Conservation (phyloP, 2,329 filamentous ascomycete genomes). For the Colletotrichum brevisporum region DNA sequence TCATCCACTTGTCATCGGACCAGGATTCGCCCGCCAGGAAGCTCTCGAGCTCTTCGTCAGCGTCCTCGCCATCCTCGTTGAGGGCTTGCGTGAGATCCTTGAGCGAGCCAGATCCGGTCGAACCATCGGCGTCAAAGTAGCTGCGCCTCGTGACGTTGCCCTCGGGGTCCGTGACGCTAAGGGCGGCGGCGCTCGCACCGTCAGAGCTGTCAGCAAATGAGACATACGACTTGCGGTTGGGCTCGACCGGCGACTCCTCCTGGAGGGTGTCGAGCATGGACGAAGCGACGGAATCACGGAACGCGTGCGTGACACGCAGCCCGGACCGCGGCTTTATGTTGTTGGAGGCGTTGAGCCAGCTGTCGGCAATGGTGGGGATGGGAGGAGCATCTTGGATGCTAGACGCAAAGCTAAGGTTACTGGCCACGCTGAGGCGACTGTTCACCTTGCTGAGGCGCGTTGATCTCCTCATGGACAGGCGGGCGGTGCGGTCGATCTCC, state of each 20-base stretch:
- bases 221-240: constrained; percentile 96
- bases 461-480: constrained; percentile 91
- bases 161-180: constrained; percentile 84
- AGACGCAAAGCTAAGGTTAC: constrained; percentile 92
- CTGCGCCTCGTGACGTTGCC: constrained; percentile 79
- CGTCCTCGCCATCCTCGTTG: constrained; percentile 91
- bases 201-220: constrained; percentile 87
- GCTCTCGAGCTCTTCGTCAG: constrained; percentile 88
- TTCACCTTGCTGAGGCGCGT: constrained; percentile 93
- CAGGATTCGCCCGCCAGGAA: constrained; percentile 95
- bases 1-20: constrained; percentile 99
- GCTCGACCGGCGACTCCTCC: constrained; percentile 89
- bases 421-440: constrained; percentile 92
- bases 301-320: constrained; percentile 69
- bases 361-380: constrained; percentile 94
- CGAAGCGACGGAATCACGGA: constrained; percentile 89
- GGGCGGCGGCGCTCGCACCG: constrained; percentile 61
- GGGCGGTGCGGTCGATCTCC: constrained; percentile 95
- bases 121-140: constrained; percentile 87
- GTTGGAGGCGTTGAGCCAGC: constrained; percentile 80
- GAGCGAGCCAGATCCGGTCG: constrained; percentile 79
- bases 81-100: constrained; percentile 89
- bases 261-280: constrained; percentile 91
- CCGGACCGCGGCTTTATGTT: constrained; percentile 63
- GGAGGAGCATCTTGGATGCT: constrained; percentile 94